Conservation (phyloP, 2,329 filamentous ascomycete genomes). For the Pseudovirgaria hyperparasitica region DNA sequence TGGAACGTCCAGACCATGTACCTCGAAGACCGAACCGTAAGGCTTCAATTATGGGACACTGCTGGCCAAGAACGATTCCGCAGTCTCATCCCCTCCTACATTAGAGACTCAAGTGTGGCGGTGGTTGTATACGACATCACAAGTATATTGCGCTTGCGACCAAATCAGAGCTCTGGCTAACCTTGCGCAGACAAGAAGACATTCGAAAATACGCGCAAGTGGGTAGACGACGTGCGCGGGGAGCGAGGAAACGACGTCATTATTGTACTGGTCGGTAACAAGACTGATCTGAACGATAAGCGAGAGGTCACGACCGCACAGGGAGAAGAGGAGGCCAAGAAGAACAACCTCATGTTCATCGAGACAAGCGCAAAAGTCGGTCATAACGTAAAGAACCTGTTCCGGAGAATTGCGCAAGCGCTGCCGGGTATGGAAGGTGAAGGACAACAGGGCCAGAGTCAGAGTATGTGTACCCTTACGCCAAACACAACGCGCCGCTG, state of each 20-base stretch:
- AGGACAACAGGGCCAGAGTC: slow-evolving; percentile 61
- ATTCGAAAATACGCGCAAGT: slow-evolving; percentile 97
- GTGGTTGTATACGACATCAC: slow-evolving; percentile 99
- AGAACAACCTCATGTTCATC: slow-evolving; percentile 97
- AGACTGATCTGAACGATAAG: slow-evolving; percentile 98
- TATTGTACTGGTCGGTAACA: slow-evolving; percentile 96
- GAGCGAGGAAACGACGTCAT: slow-evolving; percentile 98
- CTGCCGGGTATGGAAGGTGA: slow-evolving; percentile 95
- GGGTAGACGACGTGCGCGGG: slow-evolving; percentile 95
- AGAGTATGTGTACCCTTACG: slow-evolving; percentile 49
- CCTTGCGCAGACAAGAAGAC: slow-evolving; percentile 62
- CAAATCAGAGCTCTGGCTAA: background rate
- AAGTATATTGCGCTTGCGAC: slow-evolving; percentile 38
- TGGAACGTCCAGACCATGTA: slow-evolving; percentile 71
- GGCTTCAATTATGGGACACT: slow-evolving; percentile 96
- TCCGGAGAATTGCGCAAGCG: slow-evolving; percentile 96
- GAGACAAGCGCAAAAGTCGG: slow-evolving; percentile 97
- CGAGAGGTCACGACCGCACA: slow-evolving; percentile 92
- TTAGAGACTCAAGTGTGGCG: slow-evolving; percentile 92
- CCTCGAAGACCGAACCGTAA: slow-evolving; percentile 93
- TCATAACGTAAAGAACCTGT: slow-evolving; percentile 95
- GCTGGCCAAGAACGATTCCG: slow-evolving; percentile 96
- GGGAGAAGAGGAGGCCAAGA: slow-evolving; percentile 95
- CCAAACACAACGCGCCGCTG: background rate
- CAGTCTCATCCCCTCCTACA: slow-evolving; percentile 94